Evolutionary conservation across 2,329 filamentous ascomycete genomes (phyloP).

Genomic region (Fusarium coffeatum): DNA sequence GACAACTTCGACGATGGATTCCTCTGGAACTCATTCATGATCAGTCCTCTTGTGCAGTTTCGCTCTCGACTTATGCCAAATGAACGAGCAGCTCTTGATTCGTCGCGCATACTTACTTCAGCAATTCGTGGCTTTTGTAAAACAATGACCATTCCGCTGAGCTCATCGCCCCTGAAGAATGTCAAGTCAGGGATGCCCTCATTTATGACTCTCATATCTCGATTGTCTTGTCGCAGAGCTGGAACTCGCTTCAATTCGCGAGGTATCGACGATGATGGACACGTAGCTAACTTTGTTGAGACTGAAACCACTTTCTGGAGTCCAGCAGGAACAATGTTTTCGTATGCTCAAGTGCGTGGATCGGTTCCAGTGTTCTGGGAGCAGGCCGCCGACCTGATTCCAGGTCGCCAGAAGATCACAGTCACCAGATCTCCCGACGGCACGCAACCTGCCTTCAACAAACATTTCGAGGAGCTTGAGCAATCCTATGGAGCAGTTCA

Average conservation of each 20-base stretch:
- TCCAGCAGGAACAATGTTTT: conserved; percentile 82
- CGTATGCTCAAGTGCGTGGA: conserved; percentile 91
- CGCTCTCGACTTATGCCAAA: conserved; percentile 80
- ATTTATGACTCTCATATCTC: conserved; percentile 87
- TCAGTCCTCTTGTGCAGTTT: conserved; percentile 90
- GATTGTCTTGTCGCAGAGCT: conserved; percentile 88
- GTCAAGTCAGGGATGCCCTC: conserved; percentile 79
- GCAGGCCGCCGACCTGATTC: conserved; percentile 86
- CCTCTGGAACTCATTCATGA: conserved; percentile 99
- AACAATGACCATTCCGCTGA: conserved; percentile 85
- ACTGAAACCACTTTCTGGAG: conserved; percentile 94
- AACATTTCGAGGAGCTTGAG: conserved; percentile 90
- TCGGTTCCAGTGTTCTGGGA: conserved; percentile 99
- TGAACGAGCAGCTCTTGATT: conserved; percentile 84
- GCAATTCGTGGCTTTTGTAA: conserved; percentile 93
- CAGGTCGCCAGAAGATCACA: conserved; percentile 93
- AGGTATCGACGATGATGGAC: conserved; percentile 96
- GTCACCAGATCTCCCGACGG: conserved; percentile 90
- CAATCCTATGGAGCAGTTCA: conserved; percentile 90
- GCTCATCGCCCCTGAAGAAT: conserved; percentile 75
- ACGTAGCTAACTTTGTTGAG: conserved; percentile 99
- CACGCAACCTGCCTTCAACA: conserved; percentile 93
- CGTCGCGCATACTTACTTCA: conserved; percentile 87
- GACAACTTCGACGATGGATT: conserved; percentile 94
- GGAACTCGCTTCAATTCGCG: conserved; percentile 97